phyloP scores from a whole-genome alignment of 1,139 yeast species.

The Pichia kudriavzevii region DNA sequence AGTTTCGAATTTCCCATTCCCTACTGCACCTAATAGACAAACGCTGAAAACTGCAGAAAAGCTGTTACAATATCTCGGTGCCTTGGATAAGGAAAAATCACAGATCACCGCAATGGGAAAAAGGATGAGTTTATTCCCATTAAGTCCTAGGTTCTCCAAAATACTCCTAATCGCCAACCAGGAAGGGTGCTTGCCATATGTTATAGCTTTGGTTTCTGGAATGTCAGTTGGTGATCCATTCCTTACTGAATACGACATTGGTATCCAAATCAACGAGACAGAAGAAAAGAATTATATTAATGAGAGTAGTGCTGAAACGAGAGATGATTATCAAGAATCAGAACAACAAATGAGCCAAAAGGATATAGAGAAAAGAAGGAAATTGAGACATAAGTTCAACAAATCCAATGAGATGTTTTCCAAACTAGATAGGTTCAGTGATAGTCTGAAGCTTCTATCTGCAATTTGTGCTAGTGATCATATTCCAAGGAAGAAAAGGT shows the following conservation, averaged over 20 bases:
- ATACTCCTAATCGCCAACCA: constrained; percentile 87
- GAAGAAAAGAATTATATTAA: constrained; percentile 1
- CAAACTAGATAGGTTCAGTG: constrained; percentile 63
- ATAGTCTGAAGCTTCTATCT: constrained; percentile 66
- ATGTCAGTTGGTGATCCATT: constrained; percentile 93
- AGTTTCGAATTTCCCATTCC: constrained; percentile 89
- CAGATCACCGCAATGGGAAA: constrained; percentile 69
- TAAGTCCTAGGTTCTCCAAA: constrained; percentile 89
- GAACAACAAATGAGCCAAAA: constrained; percentile 26
- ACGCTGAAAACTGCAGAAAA: constrained; percentile 61
- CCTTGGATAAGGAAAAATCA: constrained; percentile 45
- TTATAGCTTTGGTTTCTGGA: constrained; percentile 87
- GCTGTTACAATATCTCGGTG: constrained; percentile 68
- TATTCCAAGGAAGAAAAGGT: constrained; percentile 41
- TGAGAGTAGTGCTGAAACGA: constrained; percentile 25
- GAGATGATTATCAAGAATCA: constrained; percentile 32
- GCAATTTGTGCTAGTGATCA: constrained; percentile 90
- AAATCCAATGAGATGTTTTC: constrained; percentile 55
- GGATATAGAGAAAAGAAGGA: constrained; percentile 37
- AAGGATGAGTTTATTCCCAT: constrained; percentile 84
- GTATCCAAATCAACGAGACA: constrained; percentile 32
- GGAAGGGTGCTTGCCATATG: constrained; percentile 73
- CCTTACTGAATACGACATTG: constrained; percentile 63
- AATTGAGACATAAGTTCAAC: constrained; percentile 40
- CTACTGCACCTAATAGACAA: constrained; percentile 76